Evolutionary conservation across 148 eudicot species (phyloP).

Genomic region (Rhododendron molle): DNA sequence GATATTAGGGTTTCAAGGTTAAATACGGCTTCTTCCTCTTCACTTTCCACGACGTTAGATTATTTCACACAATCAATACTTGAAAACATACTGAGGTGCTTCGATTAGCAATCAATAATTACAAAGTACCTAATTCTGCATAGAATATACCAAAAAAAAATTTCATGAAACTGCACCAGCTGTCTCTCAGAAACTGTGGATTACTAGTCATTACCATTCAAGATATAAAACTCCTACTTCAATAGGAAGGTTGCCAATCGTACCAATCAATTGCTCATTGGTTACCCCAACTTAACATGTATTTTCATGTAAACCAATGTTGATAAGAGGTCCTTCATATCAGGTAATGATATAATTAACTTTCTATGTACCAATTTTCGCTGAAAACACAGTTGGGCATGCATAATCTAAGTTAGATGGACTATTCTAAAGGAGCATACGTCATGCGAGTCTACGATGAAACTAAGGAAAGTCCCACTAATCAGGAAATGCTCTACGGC

Average conservation of each 20-base stretch:
- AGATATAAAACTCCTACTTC: not conserved
- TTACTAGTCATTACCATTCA: not conserved
- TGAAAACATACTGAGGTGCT: not conserved
- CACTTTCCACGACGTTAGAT: too few relatives aligned
- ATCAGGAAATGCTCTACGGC: not conserved
- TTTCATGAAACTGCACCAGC: not conserved
- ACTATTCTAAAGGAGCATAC: not conserved
- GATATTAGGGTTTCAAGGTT: too few relatives aligned
- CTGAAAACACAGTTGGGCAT: not conserved
- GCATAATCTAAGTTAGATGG: not conserved
- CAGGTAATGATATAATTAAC: not conserved
- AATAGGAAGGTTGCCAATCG: not conserved
- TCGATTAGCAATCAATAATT: not conserved
- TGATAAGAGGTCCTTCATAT: not conserved
- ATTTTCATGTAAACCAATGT: not conserved
- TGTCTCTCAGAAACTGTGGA: not conserved
- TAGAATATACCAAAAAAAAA: not conserved
- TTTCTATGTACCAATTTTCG: not conserved
- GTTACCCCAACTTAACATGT: not conserved
- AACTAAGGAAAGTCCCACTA: not conserved
- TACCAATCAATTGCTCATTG: not conserved
- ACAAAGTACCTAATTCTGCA: not conserved
- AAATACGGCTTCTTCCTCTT: too few relatives aligned
- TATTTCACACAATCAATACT: not conserved
- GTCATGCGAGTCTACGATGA: not conserved